phyloP scores from a whole-genome alignment of 129 eudicot genomes.

The Flaveria bidentis region DNA sequence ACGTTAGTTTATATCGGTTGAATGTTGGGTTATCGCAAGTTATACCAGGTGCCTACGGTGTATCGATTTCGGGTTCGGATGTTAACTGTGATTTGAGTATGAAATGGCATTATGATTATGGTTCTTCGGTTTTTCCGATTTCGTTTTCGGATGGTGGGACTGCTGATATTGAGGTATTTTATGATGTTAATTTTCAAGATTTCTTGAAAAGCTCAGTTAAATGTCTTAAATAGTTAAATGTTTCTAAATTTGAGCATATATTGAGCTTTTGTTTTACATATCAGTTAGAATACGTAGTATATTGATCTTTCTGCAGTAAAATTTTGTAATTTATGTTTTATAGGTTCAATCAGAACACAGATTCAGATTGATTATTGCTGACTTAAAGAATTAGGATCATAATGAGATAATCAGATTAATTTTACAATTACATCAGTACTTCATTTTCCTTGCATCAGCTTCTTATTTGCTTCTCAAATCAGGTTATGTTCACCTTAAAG shows the following conservation, averaged over 20 bases:
- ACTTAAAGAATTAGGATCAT: not conserved
- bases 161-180: conserved; percentile 55
- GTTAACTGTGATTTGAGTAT: conserved; percentile 43
- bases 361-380: not conserved
- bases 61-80: conserved; percentile 42
- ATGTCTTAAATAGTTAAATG: not conserved
- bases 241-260: not conserved
- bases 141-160: conserved; percentile 50
- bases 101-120: conserved; percentile 58
- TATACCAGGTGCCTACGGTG: conserved; percentile 41
- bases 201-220: not conserved
- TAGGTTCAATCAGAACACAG: not conserved
- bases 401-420: too few relatives aligned
- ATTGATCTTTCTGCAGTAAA: not conserved
- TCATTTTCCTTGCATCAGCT: not conserved
- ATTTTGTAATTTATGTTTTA: not conserved
- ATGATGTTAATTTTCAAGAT: not conserved
- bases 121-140: conserved; percentile 47
- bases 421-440: not conserved
- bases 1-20: conserved; percentile 41
- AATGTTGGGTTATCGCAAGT: conserved; percentile 43
- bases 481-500: too few relatives aligned
- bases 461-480: not conserved
- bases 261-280: conserved; percentile 5
- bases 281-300: not conserved